Evolutionary conservation across 2,329 filamentous ascomycete species (phyloP), one percentile per base, ranked within the genome.

Genomic region (Zasmidium cellare): DNA sequence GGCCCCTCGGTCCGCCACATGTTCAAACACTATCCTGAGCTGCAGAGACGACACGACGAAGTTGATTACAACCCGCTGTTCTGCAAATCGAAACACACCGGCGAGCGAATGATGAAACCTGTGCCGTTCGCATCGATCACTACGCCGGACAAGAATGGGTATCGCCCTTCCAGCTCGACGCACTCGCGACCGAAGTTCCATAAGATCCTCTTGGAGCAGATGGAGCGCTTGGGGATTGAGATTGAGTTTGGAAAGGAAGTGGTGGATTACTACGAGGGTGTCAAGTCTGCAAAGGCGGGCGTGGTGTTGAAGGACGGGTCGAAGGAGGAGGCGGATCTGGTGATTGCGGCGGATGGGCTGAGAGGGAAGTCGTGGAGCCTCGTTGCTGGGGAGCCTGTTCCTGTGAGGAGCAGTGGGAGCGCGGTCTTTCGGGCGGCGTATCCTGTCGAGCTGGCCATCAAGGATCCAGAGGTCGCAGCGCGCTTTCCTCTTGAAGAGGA

Each of bases 21-120:
- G 69, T 76, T 83, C 66, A 79, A 78, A 66, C 79, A 82, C 57
- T 83, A 80, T 80, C 80, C 80, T 9, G 78, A 81, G 52, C 73
- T 84, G 65, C 2, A 28, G 3, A 3, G 71, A 74, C 28, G 70
- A 74, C 44, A 53, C 22, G 22, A 41, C 16, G 52, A 51, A 45
- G 59, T 61, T 20, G 46, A 38, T 1, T 55, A 56, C 38, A 9
- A 49, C n/a, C 57, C 54, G 3, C 19, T 55, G 12, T 22, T 56
- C 14, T 31, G 24, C 9, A 41, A 44, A 19, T 11, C 35, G 12
- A 51, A 56, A 14, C 53, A 56, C 31, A 22, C 22, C 11, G 53
- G 53, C 20, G 46, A 50, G 24, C 46, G 46, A 22, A 14, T 56
- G 35, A 18, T 25, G 9, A 31, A 46, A 24, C 53, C 53, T 9